phyloP scores from a whole-genome alignment of 495 filamentous ascomycete genomes.

The Daldinia grandis region DNA sequence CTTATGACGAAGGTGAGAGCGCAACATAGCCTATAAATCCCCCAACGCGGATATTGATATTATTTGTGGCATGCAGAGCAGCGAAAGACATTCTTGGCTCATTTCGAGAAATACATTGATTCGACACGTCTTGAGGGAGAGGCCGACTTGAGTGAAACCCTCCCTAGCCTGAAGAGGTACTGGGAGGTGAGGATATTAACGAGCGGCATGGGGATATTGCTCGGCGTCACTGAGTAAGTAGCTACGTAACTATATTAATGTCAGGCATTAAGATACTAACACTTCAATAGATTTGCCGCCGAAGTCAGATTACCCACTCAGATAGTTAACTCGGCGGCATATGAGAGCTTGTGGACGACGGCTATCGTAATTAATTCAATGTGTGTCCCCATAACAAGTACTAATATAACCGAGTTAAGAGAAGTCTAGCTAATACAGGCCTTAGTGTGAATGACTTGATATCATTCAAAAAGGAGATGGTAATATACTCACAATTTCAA shows the following conservation, averaged over 20 bases:
- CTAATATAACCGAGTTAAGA: not conserved
- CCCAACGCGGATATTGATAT: not conserved
- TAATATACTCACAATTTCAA: slow-evolving; percentile 3
- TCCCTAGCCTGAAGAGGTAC: slow-evolving; percentile 40
- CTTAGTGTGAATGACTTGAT: slow-evolving; percentile 40
- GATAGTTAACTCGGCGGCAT: slow-evolving; percentile 30
- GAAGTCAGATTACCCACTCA: slow-evolving; percentile 30
- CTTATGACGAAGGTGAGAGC: slow-evolving; percentile 34
- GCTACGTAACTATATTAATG: not conserved
- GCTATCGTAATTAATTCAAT: slow-evolving; percentile 43
- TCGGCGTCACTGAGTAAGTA: slow-evolving; percentile 39
- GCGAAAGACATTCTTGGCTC: slow-evolving; percentile 16
- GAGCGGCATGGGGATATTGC: slow-evolving; percentile 41
- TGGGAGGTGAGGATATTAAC: slow-evolving; percentile 43
- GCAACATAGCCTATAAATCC: not conserved
- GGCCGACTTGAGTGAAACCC: slow-evolving; percentile 29
- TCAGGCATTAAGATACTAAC: not conserved
- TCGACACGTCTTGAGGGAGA: slow-evolving; percentile 39
- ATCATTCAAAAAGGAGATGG: slow-evolving; percentile 45
- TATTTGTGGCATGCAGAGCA: slow-evolving; percentile 20
- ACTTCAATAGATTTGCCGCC: slow-evolving; percentile 20
- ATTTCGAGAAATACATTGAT: slow-evolving; percentile 40
- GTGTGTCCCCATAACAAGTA: slow-evolving; percentile 10
- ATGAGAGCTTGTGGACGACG: slow-evolving; percentile 33
- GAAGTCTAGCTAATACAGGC: not conserved